phyloP scores from a whole-genome alignment of 2,329 filamentous ascomycete genomes.

The Epichloe hybrida region DNA sequence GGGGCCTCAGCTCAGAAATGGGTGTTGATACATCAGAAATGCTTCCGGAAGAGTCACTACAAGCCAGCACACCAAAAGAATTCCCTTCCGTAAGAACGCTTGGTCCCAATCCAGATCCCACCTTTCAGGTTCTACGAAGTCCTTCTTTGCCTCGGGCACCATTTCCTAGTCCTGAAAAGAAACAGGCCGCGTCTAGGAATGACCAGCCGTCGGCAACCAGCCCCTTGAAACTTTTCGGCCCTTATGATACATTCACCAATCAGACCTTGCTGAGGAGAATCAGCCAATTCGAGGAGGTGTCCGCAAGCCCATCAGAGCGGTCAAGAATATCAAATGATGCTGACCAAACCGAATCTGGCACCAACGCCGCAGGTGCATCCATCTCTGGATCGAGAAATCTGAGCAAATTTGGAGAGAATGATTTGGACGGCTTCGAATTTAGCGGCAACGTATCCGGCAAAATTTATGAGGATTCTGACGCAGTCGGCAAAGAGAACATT shows the following conservation, averaged over 20 bases:
- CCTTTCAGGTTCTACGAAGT: slow-evolving; percentile 17
- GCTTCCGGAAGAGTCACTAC: slow-evolving; percentile 49
- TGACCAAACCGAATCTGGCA: not conserved
- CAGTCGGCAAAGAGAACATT: slow-evolving; percentile 19
- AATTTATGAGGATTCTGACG: slow-evolving; percentile 18
- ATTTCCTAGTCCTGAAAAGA: slow-evolving; percentile 46
- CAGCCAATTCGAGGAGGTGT: slow-evolving; percentile 69
- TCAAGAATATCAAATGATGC: slow-evolving; percentile 6
- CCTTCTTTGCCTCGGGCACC: slow-evolving; percentile 41
- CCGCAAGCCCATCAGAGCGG: slow-evolving; percentile 24
- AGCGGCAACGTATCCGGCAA: slow-evolving; percentile 33
- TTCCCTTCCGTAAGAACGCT: slow-evolving; percentile 39
- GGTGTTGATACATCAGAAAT: slow-evolving; percentile 47
- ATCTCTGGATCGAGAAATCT: slow-evolving; percentile 9
- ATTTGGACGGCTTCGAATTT: slow-evolving; percentile 52
- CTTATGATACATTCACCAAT: slow-evolving; percentile 90
- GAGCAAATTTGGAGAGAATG: slow-evolving; percentile 44
- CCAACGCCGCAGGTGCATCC: not conserved
- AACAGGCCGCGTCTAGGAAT: slow-evolving; percentile 11
- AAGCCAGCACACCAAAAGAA: slow-evolving; percentile 53
- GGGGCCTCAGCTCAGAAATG: slow-evolving; percentile 54
- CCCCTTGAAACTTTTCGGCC: slow-evolving; percentile 80
- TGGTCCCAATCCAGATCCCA: slow-evolving; percentile 17
- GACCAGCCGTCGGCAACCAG: slow-evolving; percentile 37
- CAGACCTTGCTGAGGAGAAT: slow-evolving; percentile 72